Base-by-base conservation (phyloP, 148 eudicot species). In the Vaccinium vitisidaea region DNA sequence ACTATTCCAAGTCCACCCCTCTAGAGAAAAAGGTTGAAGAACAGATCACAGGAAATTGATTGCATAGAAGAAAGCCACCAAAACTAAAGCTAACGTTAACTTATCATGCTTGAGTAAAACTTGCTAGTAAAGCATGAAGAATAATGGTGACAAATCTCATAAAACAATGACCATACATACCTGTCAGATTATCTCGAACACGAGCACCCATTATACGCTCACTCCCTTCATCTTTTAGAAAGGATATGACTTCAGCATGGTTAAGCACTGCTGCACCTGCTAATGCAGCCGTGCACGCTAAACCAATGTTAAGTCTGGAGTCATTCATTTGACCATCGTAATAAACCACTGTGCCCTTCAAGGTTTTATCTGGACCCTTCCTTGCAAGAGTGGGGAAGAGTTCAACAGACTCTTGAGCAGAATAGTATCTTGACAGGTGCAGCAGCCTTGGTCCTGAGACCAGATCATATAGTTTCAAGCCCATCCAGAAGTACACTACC, bases 321-420 rank as follows among this genome's bases (percentile, higher is more conserved):
- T 96, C 99, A 87, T 96, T 93, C 99, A 96, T 96, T 83, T 96
- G 99, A 73, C 99, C 99, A 88, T 96, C 99, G 86, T 91, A 94
- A 90, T 96, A 96, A 49, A 96, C 98, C 85, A 94, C 98, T 25
- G 99, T 96, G 70, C 98, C 99, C 89, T 94, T 94, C 90, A 96
- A 87, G 85, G 87, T 94, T 91, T 86, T 93, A 82, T 90, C 90
- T 43, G 88, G 82, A 6, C 92, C 95, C 83, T 87, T 92, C 86
- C 92, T 93, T 75, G 93, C 90, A 52, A 96, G 94, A 84, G 99
- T 96, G 59, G 99, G 99, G 82, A 96, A 96, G 69, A 96, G 97
- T 83, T 92, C 99, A 74, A 91, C 90, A 77, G 99, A 96, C 87
- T 96, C 95, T 85, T 94, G 87, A 10, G 90, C 92, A 76, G 99